phyloP scores from a whole-genome alignment of 495 filamentous ascomycete species.

The Xylona heveae region DNA sequence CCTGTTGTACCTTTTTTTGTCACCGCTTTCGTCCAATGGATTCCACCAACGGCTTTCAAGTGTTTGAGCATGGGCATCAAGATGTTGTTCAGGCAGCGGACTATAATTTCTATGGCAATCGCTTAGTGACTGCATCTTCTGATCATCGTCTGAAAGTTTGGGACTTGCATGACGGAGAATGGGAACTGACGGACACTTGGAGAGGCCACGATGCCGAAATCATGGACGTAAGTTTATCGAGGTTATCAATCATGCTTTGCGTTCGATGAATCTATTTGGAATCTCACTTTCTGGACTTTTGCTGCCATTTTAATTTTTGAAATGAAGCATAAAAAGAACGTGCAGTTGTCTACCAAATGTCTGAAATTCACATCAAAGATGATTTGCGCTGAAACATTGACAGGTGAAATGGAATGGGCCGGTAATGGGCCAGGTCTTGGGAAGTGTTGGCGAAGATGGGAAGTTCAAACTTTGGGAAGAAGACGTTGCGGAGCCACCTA shows the following conservation, averaged over 20 bases:
- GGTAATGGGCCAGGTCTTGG: slow-evolving; percentile 37
- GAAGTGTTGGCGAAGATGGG: slow-evolving; percentile 64
- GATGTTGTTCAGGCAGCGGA: too few relatives aligned
- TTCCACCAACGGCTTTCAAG: too few relatives aligned
- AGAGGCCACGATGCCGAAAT: slow-evolving; percentile 83
- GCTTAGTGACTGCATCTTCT: slow-evolving; percentile 72
- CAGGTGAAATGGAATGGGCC: slow-evolving; percentile 66
- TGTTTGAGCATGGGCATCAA: too few relatives aligned
- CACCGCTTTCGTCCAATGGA: too few relatives aligned
- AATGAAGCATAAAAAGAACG: too few relatives aligned
- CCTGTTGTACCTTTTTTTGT: too few relatives aligned
- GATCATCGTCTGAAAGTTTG: slow-evolving; percentile 91
- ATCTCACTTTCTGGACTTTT: slow-evolving; percentile 1
- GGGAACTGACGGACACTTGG: slow-evolving; percentile 73
- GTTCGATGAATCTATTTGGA: too few relatives aligned
- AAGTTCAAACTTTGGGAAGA: slow-evolving; percentile 80
- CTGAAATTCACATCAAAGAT: too few relatives aligned
- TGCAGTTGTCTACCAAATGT: too few relatives aligned
- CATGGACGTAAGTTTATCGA: slow-evolving; percentile 39
- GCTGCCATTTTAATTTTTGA: slow-evolving; percentile 2
- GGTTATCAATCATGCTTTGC: too few relatives aligned
- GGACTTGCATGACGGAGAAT: slow-evolving; percentile 55
- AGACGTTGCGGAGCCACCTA: slow-evolving; percentile 49
- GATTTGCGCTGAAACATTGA: too few relatives aligned
- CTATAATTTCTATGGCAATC: slow-evolving; percentile 61